A percentile compares a stretch with the other conserved stretches of the same genome.
Conservation (phyloP, 2,329 filamentous ascomycete species). For the Blastomyces gilchristii region DNA sequence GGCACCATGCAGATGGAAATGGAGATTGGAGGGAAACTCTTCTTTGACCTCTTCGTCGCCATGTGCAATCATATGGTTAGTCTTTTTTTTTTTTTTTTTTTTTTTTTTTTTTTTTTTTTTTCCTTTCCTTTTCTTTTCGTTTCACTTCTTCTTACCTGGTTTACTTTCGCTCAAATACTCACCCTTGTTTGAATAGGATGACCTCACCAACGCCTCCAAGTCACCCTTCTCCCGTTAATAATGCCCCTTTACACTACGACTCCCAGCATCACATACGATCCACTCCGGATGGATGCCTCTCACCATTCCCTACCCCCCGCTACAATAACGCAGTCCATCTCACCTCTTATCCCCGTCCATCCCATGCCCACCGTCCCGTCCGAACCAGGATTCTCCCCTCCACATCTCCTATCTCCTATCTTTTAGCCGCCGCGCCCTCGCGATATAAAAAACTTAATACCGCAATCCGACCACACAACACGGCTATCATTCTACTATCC, state of each 20-base stretch:
- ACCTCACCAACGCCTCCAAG: conserved; percentile 17
- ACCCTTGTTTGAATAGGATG: conserved; percentile 19
- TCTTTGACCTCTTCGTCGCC: conserved; percentile 89
- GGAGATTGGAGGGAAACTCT: conserved; percentile 75
- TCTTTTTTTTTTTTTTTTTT: conserved; percentile 12
- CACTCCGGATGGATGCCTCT: background rate
- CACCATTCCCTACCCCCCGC: background rate
- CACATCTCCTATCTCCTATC: background rate
- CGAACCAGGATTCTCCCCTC: background rate
- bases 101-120: too few relatives aligned
- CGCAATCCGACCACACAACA: background rate
- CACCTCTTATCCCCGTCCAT: background rate
- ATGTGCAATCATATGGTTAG: conserved; percentile 81
- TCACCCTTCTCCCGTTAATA: conserved; percentile 16
- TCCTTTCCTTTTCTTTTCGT: too few relatives aligned
- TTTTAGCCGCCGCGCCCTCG: background rate
- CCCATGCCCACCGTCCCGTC: background rate
- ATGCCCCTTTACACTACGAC: background rate
- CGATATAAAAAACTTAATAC: background rate
- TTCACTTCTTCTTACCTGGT: background rate
- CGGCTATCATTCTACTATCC: background rate
- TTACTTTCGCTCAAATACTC: conserved; percentile 21
- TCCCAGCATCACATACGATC: background rate
- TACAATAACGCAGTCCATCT: background rate
- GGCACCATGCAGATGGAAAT: conserved; percentile 95